Evolutionary conservation across 257 asterid species (phyloP), one percentile per base, ranked within the genome.

Genomic region (Solanum chmielewskii): DNA sequence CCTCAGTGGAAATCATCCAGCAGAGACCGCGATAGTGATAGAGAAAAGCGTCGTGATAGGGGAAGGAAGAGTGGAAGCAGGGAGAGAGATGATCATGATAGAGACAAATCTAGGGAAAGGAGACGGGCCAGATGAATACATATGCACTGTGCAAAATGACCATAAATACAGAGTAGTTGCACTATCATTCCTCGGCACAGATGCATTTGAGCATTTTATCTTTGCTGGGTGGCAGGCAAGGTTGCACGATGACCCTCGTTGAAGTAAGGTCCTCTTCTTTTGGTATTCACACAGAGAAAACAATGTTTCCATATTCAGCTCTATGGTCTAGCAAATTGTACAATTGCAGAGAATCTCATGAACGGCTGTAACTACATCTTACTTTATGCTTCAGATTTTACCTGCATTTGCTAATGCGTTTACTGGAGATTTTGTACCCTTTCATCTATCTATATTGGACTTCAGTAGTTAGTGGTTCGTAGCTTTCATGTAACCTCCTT

Each of bases 31-130:
- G 96, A 92, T 21, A 90, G 94, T 89, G 98, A 93, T 33, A 91
- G 60, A 86, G 94, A 93, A 71, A 90, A 92, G 88, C 90, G 91
- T 66, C 93, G 92, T 44, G 96, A 94, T 35, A 88, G 94, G 88
- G 96, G 89, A 80, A 91, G 94, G 60, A 94, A 93, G 91, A 91
- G 94, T 86, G 95, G 97, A 69, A 95, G 95, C 86, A 90, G 92
- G 89, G 98, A 94, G 90, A 93, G 97, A 85, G 97, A 93, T 64
- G 95, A 95, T 76, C 93, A 91, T 87, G 99, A 96, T 11, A 92
- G 97, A 91, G 98, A 92, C 49, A 93, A 89, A 90, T 86, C 84
- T 66, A 86, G 96, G 66, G 98, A 93, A 56, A 91, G 95, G 90
- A 92, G 96, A 85, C 92, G 95, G 87, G 88, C 89, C 11, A 96